Evolutionary conservation across 805 yeast species (phyloP), one percentile per base, ranked within the genome.

Genomic region (Cyberlindnera xishuangbannaensis): DNA sequence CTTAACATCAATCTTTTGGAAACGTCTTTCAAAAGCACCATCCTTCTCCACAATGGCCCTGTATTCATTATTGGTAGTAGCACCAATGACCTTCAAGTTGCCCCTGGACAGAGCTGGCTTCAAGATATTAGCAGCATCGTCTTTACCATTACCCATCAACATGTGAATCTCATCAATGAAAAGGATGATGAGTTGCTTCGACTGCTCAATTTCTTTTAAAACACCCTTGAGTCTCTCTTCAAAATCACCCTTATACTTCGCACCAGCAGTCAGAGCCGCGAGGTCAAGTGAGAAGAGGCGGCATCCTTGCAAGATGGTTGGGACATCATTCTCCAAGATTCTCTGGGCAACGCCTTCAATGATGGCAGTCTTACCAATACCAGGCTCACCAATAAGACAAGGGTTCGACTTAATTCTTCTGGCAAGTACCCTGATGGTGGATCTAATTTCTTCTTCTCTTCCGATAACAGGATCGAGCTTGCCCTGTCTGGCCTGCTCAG

Each of bases 121-220:
- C 59, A 92, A 75, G 52, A 92, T 73, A 61, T 92, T 92, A 25
- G 98, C 98, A 24, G 95, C 95, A 27, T 92, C 98, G 43, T 83
- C 78, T 64, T 88, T 92, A 57, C 98, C 98, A 57, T 92, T 95
- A 50, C 98, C 98, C 98, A 92, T 92, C 47, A 92, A 75, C 97
- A 92, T 92, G 64, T 92, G 98, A 57, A 92, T 92, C 64, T 92
- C 98, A 64, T 92, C 98, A 51, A 92, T 84, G 66, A 92, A 92
- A 38, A 92, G 70, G 44, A 92, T 78, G 45, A 92, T 86, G 75
- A 87, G 72, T 30, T 76, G 82, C 50, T 80, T 78, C 1, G 95
- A 79, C 48, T 86, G 82, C 59, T 86, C 95, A 51, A 92, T 84
- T 53, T 92, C 98, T 56, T 79, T 86, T 56, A 92, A 69, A 19